Evolutionary conservation across 305 asterid genomes (phyloP), one percentile per base, ranked within the genome.

Genomic region (Solanum hybrid): DNA sequence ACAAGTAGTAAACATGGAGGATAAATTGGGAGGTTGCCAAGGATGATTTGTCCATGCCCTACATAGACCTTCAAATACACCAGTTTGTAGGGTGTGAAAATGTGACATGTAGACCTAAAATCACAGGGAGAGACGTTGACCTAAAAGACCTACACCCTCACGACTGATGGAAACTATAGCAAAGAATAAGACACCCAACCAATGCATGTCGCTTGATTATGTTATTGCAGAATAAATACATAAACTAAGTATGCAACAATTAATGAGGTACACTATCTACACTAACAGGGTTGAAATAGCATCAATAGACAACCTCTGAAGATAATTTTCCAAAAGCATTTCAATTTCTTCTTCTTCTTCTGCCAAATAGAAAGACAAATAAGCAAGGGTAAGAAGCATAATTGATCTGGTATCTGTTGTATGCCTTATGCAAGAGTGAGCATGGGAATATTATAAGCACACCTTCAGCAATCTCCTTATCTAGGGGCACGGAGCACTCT

Each of bases 321-420:
- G 98, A 94, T 94, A 97, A 91, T 97, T 97, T 91, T 97, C 99
- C 93, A 97, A 87, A 85, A 97, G 98, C 99, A 97, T 97, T 93
- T 97, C 99, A 90, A 97, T 97, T 93, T 97, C 99, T 93, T 97
- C 99, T 93, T 97, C 99, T 91, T 97, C 98, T 91, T 97, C 99
- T 97, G 98, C 89, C 92, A 90, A 91, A 91, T 60, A 90, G 82
- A 90, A 85, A 87, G 34, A 72, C 66, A 79, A 45, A 73, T 66
- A 87, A 79, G 91, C 32, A 78, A 92, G 90, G 64, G 87, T 45
- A 88, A 81, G 66, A 87, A 87, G 60, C 32, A 84, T 26, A 69
- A 51, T 51, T 88, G 42, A 87, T 34, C 85, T 27, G 88, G 77
- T 60, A 88, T 38, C 31, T 10, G 51, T 22, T 78, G 60, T 60